These are phyloP conservation scores for Balakata baccata DNA, from an alignment of 345 rosid genomes.

Conservation along the genomic window DNA sequence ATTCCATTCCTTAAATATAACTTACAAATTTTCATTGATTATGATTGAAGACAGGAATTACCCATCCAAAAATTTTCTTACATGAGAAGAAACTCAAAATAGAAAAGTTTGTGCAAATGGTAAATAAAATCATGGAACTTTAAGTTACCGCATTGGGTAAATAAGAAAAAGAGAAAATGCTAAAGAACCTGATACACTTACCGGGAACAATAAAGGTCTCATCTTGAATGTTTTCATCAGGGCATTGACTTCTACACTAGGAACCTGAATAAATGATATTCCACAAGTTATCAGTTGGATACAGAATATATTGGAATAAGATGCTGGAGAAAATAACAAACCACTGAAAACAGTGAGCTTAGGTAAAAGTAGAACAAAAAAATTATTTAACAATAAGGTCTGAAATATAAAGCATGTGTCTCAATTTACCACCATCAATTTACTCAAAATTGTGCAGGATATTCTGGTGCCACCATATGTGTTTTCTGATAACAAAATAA, in stretches of 20 bases:
- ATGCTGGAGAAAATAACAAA: slow-evolving; percentile 3
- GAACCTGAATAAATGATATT: slow-evolving; percentile 55
- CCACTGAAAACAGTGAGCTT: slow-evolving; percentile 5
- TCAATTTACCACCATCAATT: neutral
- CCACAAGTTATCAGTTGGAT: slow-evolving; percentile 7
- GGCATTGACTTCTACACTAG: slow-evolving; percentile 81
- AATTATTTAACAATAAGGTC: neutral
- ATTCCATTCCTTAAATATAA: slow-evolving; percentile 4
- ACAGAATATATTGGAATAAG: neutral
- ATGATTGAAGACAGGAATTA: neutral
- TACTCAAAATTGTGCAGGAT: neutral
- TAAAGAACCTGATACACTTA: slow-evolving; percentile 31
- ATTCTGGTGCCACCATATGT: neutral
- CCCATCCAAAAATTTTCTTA: neutral
- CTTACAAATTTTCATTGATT: neutral
- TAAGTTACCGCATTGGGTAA: neutral
- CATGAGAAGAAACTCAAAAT: neutral
- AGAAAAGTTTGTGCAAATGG: neutral
- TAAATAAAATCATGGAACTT: neutral
- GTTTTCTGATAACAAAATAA: neutral
- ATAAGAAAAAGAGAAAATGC: neutral
- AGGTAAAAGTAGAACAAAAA: slow-evolving; percentile 12
- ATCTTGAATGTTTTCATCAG: slow-evolving; percentile 92
- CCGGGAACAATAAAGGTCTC: slow-evolving; percentile 85
- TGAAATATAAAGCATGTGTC: neutral